phyloP scores from a whole-genome alignment of 108 stramenopile genomes.

The Pinguiococcus pyrenoidosus region DNA sequence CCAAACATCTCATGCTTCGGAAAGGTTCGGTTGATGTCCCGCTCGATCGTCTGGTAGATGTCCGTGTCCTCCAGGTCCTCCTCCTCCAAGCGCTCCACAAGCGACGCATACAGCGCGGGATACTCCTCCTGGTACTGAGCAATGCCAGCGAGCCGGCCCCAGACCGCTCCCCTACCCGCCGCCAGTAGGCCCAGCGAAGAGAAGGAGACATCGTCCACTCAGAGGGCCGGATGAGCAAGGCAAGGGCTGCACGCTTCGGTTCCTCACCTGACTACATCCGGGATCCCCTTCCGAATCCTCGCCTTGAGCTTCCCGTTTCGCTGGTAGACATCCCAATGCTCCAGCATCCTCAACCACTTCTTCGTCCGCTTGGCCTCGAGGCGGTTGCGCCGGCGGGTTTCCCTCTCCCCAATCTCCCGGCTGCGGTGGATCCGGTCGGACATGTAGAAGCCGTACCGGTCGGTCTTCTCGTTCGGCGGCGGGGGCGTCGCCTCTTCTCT shows the following conservation, averaged over 20 bases:
- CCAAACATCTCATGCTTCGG: constrained; percentile 66
- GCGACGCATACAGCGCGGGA: background rate
- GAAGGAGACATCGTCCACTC: no score
- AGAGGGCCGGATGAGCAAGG: no score
- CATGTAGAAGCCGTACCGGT: no score
- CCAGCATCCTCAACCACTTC: background rate
- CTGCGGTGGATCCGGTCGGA: no score
- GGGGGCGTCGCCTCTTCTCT: no score
- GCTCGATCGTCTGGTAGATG: constrained; percentile 39
- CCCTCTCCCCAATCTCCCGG: no score
- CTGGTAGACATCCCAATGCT: background rate
- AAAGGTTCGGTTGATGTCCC: constrained; percentile 74
- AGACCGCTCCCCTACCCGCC: background rate
- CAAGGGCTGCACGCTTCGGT: no score
- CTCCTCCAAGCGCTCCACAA: background rate
- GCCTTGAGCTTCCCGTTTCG: background rate
- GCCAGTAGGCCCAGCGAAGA: no score
- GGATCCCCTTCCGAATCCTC: background rate
- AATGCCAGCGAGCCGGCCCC: background rate
- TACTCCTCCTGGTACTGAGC: background rate
- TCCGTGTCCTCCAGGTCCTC: background rate
- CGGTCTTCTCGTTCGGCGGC: no score
- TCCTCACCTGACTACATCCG: no score
- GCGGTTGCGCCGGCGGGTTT: no score
- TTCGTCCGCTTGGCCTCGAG: background rate